These are phyloP conservation scores for Exophiala alcalophila DNA, from an alignment of 2,329 filamentous ascomycete species.

Conservation along the genomic window DNA sequence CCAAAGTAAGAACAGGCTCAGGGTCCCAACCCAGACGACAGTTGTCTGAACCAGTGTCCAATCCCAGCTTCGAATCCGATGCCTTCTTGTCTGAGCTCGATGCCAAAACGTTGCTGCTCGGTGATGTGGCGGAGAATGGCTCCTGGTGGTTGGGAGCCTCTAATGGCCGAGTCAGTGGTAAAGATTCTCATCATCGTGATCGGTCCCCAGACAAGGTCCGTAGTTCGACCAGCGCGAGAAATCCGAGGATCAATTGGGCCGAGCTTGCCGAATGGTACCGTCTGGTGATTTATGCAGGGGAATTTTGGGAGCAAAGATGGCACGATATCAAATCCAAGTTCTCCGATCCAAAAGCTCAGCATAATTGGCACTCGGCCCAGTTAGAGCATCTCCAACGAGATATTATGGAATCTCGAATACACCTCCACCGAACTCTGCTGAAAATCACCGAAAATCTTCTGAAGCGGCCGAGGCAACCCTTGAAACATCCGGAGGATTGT, in stretches of 20 bases:
- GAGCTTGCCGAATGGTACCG: conserved; percentile 72
- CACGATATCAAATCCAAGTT: conserved; percentile 48
- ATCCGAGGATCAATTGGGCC: conserved; percentile 71
- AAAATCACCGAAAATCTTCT: conserved; percentile 76
- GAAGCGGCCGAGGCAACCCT: conserved; percentile 70
- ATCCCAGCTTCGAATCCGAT: conserved; percentile 34
- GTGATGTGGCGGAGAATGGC: conserved; percentile 76
- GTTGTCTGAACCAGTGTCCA: conserved; percentile 29
- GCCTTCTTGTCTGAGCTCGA: conserved; percentile 62
- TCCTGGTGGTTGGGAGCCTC: conserved; percentile 69
- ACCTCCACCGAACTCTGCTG: conserved; percentile 66
- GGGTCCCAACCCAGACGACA: conserved; percentile 36
- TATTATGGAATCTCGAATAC: conserved; percentile 62
- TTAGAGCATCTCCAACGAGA: conserved; percentile 41
- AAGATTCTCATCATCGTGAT: conserved; percentile 36
- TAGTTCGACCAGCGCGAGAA: conserved; percentile 54
- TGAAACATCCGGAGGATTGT: conserved; percentile 66
- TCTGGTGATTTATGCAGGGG: conserved; percentile 64
- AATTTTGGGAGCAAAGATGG: conserved; percentile 62
- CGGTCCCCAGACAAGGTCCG: conserved; percentile 33
- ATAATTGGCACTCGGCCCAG: conserved; percentile 43
- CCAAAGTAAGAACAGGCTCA: conserved; percentile 38
- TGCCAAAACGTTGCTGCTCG: conserved; percentile 69
- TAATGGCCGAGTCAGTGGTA: conserved; percentile 39
- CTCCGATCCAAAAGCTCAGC: conserved; percentile 24